These are phyloP conservation scores for Theobroma cacao DNA, from an alignment of 345 rosid genomes.

Conservation along the genomic window DNA sequence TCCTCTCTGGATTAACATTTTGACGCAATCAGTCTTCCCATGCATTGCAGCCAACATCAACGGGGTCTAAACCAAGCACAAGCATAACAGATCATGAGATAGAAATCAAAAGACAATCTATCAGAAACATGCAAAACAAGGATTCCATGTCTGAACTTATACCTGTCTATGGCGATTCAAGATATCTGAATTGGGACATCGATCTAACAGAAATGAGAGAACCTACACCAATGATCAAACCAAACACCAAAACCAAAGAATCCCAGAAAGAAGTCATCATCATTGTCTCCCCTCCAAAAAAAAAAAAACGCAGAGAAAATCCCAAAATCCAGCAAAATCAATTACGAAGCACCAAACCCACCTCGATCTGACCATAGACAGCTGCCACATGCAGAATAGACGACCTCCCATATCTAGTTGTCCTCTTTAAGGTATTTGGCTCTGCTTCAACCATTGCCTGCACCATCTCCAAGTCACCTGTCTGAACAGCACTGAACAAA, in stretches of 20 bases:
- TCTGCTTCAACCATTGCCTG: slow-evolving; percentile 47
- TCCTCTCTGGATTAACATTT: slow-evolving; percentile 83
- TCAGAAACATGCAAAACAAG: slow-evolving; percentile 3
- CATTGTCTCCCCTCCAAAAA: slow-evolving; percentile 6
- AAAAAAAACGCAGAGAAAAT: background rate
- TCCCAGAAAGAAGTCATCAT: background rate
- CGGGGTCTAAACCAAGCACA: slow-evolving; percentile 62
- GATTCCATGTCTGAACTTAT: background rate
- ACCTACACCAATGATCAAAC: slow-evolving; percentile 40
- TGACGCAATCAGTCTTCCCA: slow-evolving; percentile 72
- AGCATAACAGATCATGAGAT: background rate
- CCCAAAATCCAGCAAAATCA: slow-evolving; percentile 5
- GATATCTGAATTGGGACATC: slow-evolving; percentile 72
- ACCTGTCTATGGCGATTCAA: slow-evolving; percentile 95
- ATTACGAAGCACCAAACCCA: slow-evolving; percentile 16
- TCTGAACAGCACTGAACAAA: slow-evolving; percentile 65
- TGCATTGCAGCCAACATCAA: slow-evolving; percentile 96
- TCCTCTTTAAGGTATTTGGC: slow-evolving; percentile 47
- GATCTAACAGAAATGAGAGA: slow-evolving; percentile 64
- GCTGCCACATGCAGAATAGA: slow-evolving; percentile 89
- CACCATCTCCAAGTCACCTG: slow-evolving; percentile 58
- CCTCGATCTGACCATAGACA: slow-evolving; percentile 97
- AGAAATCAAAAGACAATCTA: background rate
- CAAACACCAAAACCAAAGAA: slow-evolving; percentile 10
- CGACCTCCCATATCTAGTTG: slow-evolving; percentile 66